Evolutionary conservation across 2,329 filamentous ascomycete genomes (phyloP), one percentile per base, ranked within the genome.

Genomic region (Colletotrichum lentis): DNA sequence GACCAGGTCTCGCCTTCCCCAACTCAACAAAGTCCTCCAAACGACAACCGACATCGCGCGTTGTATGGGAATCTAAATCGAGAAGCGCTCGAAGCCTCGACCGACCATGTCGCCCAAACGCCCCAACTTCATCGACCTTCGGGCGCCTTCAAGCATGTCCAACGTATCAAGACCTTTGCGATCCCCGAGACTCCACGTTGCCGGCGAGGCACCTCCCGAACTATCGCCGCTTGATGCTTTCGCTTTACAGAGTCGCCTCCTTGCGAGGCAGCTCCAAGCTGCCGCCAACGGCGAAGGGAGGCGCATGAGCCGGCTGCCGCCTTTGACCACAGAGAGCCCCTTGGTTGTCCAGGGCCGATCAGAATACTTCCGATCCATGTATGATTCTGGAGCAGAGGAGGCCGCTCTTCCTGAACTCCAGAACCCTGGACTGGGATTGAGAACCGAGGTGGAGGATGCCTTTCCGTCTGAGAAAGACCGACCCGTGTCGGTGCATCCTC

Each of bases 141-240:
- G 88, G 76, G 84, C 86, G 63, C 79, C 83, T 31, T 86, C 86
- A 18, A 77, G 79, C 62, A 71, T 75, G 24, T 81, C 81, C 57
- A 73, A 80, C 12, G 75, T 82, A 61, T 82, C 85, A 20, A 84
- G 84, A 62, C 85, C 87, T n/a, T 79, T 90, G 41, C 84, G 85
- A 71, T 94, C 91, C n/a, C 91, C 91, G 49, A 89, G 91, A 70
- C 82, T 93, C 67, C 91, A 94, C 78, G 85, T 92, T 65, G 91
- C 91, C 65, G 92, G 92, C 70, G 92, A 95, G 73, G 86, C 91
- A 1, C 95, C 96, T 22, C 96, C 96, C 5, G 92, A 96, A 60
- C 85, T 98, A 64, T 98, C 96, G 8, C 96, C 96, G 12, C 86
- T 99, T 71, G 96, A 99, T 84, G 95, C 95, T 55, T 96, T 99